phyloP scores from a whole-genome alignment of 768 basidiomycete genomes.

The Pulveroboletus frians region DNA sequence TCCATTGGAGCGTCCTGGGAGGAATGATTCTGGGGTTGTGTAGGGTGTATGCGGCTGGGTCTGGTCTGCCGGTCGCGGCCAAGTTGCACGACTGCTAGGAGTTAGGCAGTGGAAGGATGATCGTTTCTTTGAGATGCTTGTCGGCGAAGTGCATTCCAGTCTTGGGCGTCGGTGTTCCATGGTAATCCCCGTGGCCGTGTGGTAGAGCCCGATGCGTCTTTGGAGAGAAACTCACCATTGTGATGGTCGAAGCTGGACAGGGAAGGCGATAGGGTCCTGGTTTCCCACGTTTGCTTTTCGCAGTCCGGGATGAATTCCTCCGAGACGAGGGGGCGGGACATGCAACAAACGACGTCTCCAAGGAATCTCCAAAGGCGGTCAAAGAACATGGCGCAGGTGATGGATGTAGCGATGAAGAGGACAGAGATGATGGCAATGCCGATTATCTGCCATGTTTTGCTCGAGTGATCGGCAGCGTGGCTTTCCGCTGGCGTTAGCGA shows the following conservation, averaged over 20 bases:
- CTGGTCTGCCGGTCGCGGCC: conserved; percentile 13
- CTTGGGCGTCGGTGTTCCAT: conserved; percentile 18
- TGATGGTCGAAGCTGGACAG: not conserved
- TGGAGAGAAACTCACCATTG: not conserved
- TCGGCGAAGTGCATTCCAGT: conserved; percentile 14
- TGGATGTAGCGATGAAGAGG: conserved; percentile 48
- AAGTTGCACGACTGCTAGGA: not conserved
- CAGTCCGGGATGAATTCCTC: conserved; percentile 64
- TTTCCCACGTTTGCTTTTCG: conserved; percentile 57
- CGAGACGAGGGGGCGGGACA: conserved; percentile 27
- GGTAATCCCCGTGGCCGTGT: conserved; percentile 21
- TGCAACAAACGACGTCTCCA: conserved; percentile 43
- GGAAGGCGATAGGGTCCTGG: conserved; percentile 4
- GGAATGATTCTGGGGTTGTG: not conserved
- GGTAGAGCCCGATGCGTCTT: not conserved
- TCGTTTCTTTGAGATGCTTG: conserved; percentile 21
- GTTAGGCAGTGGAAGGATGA: conserved; percentile 1
- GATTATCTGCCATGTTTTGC: conserved; percentile 62
- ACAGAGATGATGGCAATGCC: conserved; percentile 64
- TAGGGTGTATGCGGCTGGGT: conserved; percentile 6
- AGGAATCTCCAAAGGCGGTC: conserved; percentile 67
- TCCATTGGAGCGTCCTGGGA: conserved; percentile 14
- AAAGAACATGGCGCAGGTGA: conserved; percentile 61
- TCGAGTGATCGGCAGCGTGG: conserved; percentile 33
- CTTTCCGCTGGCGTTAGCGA: conserved; percentile 5